Percentiles rank a stretch among this genome's conserved stretches.
Conservation (phyloP, 805 yeast species). For the Metschnikowia noctiluminum region DNA sequence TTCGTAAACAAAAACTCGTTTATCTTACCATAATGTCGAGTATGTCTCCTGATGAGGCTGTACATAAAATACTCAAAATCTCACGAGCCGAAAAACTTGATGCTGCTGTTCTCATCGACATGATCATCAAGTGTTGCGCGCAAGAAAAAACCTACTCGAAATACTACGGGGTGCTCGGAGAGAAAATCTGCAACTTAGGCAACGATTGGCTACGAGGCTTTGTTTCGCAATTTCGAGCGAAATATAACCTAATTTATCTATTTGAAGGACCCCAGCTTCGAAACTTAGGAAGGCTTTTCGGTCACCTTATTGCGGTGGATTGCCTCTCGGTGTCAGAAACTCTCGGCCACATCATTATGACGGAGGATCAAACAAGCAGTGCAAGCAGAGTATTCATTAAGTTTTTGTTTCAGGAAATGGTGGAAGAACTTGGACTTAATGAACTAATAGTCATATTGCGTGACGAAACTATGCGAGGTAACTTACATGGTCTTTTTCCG, state of each 20-base stretch:
- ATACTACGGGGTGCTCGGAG: conserved; percentile 75
- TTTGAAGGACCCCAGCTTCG: conserved; percentile 71
- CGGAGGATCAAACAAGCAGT: conserved; percentile 73
- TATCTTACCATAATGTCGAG: conserved; percentile 85
- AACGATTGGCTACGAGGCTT: conserved; percentile 59
- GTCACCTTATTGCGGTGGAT: conserved; percentile 73
- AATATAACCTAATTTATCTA: conserved; percentile 58
- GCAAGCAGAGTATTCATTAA: conserved; percentile 79
- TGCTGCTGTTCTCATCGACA: conserved; percentile 52
- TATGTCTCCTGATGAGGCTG: conserved; percentile 89
- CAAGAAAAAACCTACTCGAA: conserved; percentile 87
- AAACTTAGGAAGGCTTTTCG: conserved; percentile 82
- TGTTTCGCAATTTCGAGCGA: conserved; percentile 47
- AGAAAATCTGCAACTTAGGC: conserved; percentile 52
- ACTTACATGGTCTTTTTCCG: conserved; percentile 64
- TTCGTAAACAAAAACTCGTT: conserved; percentile 69
- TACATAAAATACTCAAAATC: conserved; percentile 71
- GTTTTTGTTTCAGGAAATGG: conserved; percentile 74
- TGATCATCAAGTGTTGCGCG: conserved; percentile 74
- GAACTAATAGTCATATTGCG: conserved; percentile 46
- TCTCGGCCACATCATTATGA: conserved; percentile 53
- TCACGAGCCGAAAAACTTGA: conserved; percentile 18
- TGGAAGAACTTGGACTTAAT: conserved; percentile 67
- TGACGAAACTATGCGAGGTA: conserved; percentile 51
- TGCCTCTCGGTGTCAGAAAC: conserved; percentile 58